Evolutionary conservation across 805 yeast genomes (phyloP), one percentile per base, ranked within the genome.

Genomic region (Phaffomyces opuntiae): DNA sequence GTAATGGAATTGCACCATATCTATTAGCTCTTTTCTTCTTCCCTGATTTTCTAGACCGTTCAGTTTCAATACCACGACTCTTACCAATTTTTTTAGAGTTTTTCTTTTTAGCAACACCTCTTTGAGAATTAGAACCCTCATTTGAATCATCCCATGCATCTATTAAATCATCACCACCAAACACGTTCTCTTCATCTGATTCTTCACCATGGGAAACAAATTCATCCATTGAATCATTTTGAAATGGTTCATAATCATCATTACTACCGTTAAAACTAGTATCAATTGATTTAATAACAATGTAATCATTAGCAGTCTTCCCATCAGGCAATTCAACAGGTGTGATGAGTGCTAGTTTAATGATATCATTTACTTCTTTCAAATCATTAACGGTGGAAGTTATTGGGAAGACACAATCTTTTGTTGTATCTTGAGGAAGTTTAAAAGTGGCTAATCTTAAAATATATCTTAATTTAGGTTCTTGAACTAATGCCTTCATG

Each of bases 401-500:
- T 0, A 55, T 45, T 1, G 70, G 72, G 13, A 80, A 55, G 14
- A 65, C 54, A 49, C 74, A 76, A 4, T 55, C 55, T 38, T 68
- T 75, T 29, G 62, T 67, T 29, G 69, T 58, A 7, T 60, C 59
- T 25, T 52, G 64, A 1, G 80, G 77, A 14, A 74, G 45, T 6
- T 61, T 65, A 47, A 72, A 74, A 8, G 82, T 83, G 19, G 76
- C 57, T 6, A 69, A 52, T 9, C 60, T 57, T 42, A 81, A 60
- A 16, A 81, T 57, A 29, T 77, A 62, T 32, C 87, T 60, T 16
- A 77, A 46, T 42, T 73, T 65, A 3, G 80, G 72, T 45, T 80
- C 77, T 17, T 67, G 68, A 21, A 74, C 66, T 7, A 77, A 52
- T 12, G 55, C 50, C n/a, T 52, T 59, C 45, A 52, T 50, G 16